Percentiles rank a stretch among this genome's conserved stretches.
phyloP scores from a whole-genome alignment of 1,284 basidiomycete genomes.

The Malassezia nana region DNA sequence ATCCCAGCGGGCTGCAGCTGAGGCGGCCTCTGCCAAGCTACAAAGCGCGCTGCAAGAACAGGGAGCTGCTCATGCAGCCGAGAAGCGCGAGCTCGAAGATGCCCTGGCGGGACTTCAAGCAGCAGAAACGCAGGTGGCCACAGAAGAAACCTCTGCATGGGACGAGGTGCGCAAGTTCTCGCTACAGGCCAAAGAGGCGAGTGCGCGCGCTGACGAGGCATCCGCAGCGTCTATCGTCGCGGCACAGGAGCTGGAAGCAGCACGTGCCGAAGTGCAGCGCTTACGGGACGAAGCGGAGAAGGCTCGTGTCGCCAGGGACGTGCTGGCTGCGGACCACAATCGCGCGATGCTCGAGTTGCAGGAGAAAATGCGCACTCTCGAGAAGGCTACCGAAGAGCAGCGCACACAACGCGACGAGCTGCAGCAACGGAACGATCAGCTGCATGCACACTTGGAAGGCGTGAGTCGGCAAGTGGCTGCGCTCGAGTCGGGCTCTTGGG shows the following conservation, averaged over 20 bases:
- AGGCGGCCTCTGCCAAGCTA: conserved; percentile 54
- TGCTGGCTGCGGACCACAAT: conserved; percentile 60
- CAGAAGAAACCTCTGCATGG: conserved; percentile 55
- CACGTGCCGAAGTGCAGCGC: conserved; percentile 26
- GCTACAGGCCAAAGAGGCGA: conserved; percentile 66
- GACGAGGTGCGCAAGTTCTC: conserved; percentile 53
- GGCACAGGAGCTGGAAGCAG: conserved; percentile 65
- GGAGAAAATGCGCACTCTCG: conserved; percentile 63
- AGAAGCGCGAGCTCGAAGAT: conserved; percentile 50
- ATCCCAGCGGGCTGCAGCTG: conserved; percentile 54
- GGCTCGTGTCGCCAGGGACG: conserved; percentile 52
- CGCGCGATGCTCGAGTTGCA: conserved; percentile 71
- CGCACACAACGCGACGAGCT: conserved; percentile 64
- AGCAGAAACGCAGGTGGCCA: conserved; percentile 32
- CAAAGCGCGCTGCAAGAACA: conserved; percentile 57
- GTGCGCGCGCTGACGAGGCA: conserved; percentile 63
- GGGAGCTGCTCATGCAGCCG: conserved; percentile 60
- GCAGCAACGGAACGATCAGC: conserved; percentile 63
- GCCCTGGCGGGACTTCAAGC: conserved; percentile 36
- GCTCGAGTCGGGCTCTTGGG: conserved; percentile 51
- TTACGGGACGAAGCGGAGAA: conserved; percentile 22
- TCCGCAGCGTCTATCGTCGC: conserved; percentile 57
- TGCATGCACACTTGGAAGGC: conserved; percentile 76
- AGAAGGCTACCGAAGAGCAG: conserved; percentile 66
- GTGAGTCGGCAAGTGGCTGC: conserved; percentile 69